Evolutionary conservation across 1,284 basidiomycete species (phyloP), one percentile per base, ranked within the genome.

Genomic region (Cryptococcus sp.): DNA sequence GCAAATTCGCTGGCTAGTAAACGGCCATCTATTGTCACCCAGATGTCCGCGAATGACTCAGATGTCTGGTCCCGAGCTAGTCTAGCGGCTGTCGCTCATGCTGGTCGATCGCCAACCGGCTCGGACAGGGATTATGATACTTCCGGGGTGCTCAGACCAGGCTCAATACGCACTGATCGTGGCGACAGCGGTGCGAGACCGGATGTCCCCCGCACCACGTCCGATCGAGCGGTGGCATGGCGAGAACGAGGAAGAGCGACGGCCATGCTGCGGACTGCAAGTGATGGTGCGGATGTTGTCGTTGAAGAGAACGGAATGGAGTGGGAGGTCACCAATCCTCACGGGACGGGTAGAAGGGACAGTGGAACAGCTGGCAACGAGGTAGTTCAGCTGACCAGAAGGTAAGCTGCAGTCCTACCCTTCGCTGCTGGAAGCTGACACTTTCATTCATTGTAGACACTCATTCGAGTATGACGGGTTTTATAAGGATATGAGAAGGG

Each of bases 221-320:
- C 61, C 1, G 69, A 72, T 23, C 49, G 68, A 44, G 64, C 68
- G 1, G 10, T 66, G 22, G 64, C 62, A 3, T 68, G 69, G 69
- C 49, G 62, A 19, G 54, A 61, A 34, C 54, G 55, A 17, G 67
- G 64, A 1, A 43, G 64, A 22, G 50, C 59, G 5, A 61, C 63
- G 3, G 57, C 65, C 4, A 69, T 74, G 69, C 39, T 68, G 8
- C 51, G 74, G 7, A 70, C 70, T 1, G 57, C 58, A 5, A 74
- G 72, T 52, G 73, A 75, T 59, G 73, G 73, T 47, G 70, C 72
- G 25, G 74, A 76, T 62, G 69, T 73, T 3, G 46, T 59, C 1
- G 45, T 72, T 0, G 66, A 67, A 29, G 66, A 70, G 25, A 61
- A 57, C 11, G 73, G 67, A 1, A 54, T 60, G 50, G 72, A 76